Base-by-base conservation (phyloP, 2,329 filamentous ascomycete genomes). In the Fusarium fujikuroi region DNA sequence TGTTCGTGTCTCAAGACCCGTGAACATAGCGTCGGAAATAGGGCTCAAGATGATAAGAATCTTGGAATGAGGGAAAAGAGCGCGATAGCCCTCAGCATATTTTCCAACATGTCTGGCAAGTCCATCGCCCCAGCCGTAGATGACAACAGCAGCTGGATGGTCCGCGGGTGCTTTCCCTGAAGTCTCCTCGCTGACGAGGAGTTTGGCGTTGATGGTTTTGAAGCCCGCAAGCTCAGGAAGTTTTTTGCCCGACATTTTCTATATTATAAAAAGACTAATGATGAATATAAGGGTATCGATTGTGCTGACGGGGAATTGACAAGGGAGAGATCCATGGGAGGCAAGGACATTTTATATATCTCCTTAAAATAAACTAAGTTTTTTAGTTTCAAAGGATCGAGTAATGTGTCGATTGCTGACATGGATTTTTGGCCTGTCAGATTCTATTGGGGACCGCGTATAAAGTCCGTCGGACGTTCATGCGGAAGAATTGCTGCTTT, bases 61-160 rank as follows among this genome's bases (percentile, higher is more conserved):
- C 43, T 83, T 82, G 9, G 88, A 83, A 30, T 80, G 74, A 0
- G 89, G 88, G 74, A 83, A 90, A 2, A 89, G 83, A 18, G 78
- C 75, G 44, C 83, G 83, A 78, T 87, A 90, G 34, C 85, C 86
- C 18, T 85, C 83, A 19, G 85, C 82, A 74, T 90, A 91, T 77
- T 91, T 90, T 64, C 82, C 80, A 34, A 90, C 83, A 76, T 90
- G 85, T 69, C 86, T 87, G 5, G 88, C 85, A 18, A 81, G 79
- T 28, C 85, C 87, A 69, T 90, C 88, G 59, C 88, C 87, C 89
- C 88, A 90, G 74, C 87, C 85, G 77, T 85, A 90, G 66, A 91
- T 82, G 50, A 90, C 75, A 47, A 90, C 80, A 10, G 83, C 85
- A 23, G 83, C 81, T 7, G 86, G 86, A 54, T 85, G 79, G 32